Evolutionary conservation across 495 filamentous ascomycete genomes (phyloP), one percentile per base, ranked within the genome.

Genomic region (Poronia punctata): DNA sequence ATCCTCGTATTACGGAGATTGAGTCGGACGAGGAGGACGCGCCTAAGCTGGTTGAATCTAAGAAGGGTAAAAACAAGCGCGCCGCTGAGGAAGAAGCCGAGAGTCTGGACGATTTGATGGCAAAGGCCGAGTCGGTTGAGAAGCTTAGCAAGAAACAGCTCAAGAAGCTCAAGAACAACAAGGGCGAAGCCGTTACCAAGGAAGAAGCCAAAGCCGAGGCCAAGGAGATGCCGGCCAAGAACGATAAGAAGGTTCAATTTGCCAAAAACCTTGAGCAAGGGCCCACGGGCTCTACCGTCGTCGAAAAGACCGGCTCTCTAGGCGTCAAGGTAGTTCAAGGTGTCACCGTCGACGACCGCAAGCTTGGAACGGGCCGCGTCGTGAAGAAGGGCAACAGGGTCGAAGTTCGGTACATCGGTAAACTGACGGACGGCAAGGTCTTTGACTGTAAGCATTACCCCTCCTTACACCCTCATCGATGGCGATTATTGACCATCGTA

Each of bases 131-230:
- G 22, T 57, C 64, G 34, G 40, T 51, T 27, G 49, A 62, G 32
- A 83, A 82, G 54, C 73, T 93, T 37, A 90, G 80, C 75, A 95
- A 97, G 78, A 97, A 95, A 72, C 86, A 98, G 63, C 79, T 82
- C 54, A 97, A 99, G 80, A 99, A 96, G 76, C 74, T 94, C 15
- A 97, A 97, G 82, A 93, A 92, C 71, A 96, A 95, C 71, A 82
- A 89, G 57, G 90, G 90, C 32, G 80, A 94, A 48, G 80, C 90
- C 31, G 74, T 82, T 43, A 60, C 68, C 31, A 76, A 82, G 60
- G 71, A 78, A 48, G 77, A 78, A 44, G 63, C 67, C 7, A 69
- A 69, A 54, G 60, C 72, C 23, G 71, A 71, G 28, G 49, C 61
- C 28, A 76, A 78, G 46, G 63, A 69, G 30, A 47, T 56, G 34